phyloP scores from a whole-genome alignment of 2,329 filamentous ascomycete species.

The Trematosphaeria pertusa region DNA sequence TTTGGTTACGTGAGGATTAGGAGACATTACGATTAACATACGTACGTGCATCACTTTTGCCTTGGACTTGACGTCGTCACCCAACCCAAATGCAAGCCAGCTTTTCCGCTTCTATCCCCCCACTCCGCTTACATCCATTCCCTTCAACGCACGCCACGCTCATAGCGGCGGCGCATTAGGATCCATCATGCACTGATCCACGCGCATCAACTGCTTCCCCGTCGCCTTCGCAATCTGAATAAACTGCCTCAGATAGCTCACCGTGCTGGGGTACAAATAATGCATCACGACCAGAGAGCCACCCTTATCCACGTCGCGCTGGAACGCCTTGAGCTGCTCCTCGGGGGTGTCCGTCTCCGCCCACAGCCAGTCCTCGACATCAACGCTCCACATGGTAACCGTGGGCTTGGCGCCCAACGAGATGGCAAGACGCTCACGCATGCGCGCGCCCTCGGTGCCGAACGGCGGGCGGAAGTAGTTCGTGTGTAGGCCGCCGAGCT shows the following conservation, averaged over 20 bases:
- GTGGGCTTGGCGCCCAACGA: conserved; percentile 56
- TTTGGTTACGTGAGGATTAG: too few relatives aligned
- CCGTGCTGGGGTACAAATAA: conserved; percentile 70
- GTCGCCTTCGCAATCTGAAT: conserved; percentile 69
- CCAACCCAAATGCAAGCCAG: too few relatives aligned
- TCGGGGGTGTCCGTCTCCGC: conserved; percentile 67
- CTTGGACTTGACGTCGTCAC: too few relatives aligned
- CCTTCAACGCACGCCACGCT: too few relatives aligned
- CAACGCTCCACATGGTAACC: conserved; percentile 72
- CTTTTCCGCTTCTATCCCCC: too few relatives aligned
- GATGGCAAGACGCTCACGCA: conserved; percentile 67
- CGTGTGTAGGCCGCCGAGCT: conserved; percentile 44
- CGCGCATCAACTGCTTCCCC: conserved; percentile 70
- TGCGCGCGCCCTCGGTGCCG: conserved; percentile 71
- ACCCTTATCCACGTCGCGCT: conserved; percentile 66
- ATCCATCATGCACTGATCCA: conserved; percentile 72
- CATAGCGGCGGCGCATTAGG: conserved; percentile 58
- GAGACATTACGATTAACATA: too few relatives aligned
- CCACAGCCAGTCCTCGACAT: conserved; percentile 76
- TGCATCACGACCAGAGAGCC: conserved; percentile 73
- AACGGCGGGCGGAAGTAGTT: conserved; percentile 74
- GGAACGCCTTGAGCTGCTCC: conserved; percentile 71
- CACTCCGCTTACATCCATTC: too few relatives aligned
- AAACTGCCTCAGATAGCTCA: conserved; percentile 68
- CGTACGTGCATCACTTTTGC: too few relatives aligned